Base-by-base conservation (phyloP, 148 eudicot genomes). In the Rhododendron vialii region DNA sequence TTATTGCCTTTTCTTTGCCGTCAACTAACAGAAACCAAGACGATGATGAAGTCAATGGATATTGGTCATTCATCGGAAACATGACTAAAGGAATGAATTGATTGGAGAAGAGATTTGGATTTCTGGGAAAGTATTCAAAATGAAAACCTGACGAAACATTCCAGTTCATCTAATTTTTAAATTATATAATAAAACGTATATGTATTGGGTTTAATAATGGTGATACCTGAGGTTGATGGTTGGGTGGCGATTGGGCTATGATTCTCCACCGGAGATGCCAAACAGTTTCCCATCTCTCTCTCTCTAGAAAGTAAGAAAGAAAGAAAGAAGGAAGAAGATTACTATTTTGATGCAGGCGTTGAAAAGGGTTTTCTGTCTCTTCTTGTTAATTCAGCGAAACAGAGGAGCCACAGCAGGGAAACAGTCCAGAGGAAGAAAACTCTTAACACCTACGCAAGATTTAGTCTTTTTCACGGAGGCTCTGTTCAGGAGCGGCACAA, bases 241-340 rank as follows among this genome's bases (percentile, higher is more conserved):
- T 22, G 41, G 53, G 35, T 38, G 75, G 20, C 0, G 75, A 30
- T 51, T 38, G 84, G 74, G 84, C 74, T 61, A 22, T 10, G 84
- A 82, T 82, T 50, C 8, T 53, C 74, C 10, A 13, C 50, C 53
- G 35, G 53, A 82, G 35, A 61, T 59, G 11, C 33, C 84, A 45
- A 61, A 63, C 84, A 82, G 22, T 82, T 82, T 15, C 84, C 84
- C 84, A 82, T 63, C 51, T 38, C 45, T 82, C 22, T 81, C 45
- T 35, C 28, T 28, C 41, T 30, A 47, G 11, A 47, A 47, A 9
- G 50, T 41, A 38, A 7, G 14, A 74, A 74, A 33, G 78, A 5
- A 35, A 36, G n/a, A 7, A 36, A 74, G 22, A 18, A 10, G 17
- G 41, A 20, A 18, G 20, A 55, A 17, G 22, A 55, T 0, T 13